Evolutionary conservation across 139 green algal genomes (phyloP).

Genomic region (Tetradesmus obliquus): DNA sequence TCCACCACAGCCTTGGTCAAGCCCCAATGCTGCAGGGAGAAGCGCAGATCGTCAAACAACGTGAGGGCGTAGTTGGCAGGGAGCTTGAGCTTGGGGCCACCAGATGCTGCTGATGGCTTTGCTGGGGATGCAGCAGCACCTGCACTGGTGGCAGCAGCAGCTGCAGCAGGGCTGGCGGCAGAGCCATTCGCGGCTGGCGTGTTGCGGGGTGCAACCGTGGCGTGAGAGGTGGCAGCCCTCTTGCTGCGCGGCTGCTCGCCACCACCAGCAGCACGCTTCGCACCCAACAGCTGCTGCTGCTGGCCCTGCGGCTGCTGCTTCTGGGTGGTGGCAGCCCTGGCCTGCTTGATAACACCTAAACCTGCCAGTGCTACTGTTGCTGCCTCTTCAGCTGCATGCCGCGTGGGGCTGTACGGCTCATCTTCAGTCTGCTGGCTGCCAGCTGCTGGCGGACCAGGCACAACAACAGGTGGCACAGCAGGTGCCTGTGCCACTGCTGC

Average conservation of each 20-base stretch:
- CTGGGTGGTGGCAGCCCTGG: not conserved
- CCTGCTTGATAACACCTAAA: not conserved
- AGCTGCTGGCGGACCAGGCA: not conserved
- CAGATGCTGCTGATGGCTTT: not conserved
- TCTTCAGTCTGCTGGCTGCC: not conserved
- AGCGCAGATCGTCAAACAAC: not conserved
- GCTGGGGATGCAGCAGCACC: not conserved
- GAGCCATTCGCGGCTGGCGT: not conserved
- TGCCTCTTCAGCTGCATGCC: not conserved
- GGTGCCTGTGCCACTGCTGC: not conserved
- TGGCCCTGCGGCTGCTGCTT: not conserved
- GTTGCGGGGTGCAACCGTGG: not conserved
- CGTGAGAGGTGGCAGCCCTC: not conserved
- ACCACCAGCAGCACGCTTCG: not conserved
- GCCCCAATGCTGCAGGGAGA: not conserved
- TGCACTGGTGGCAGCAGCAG: not conserved
- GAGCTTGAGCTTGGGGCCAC: not conserved
- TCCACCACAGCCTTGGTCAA: not conserved
- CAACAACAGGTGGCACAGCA: not conserved
- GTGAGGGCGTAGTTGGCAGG: not conserved
- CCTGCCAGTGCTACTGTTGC: not conserved
- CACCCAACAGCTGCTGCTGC: not conserved
- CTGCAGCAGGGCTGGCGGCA: not conserved
- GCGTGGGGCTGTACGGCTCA: not conserved
- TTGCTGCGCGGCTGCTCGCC: conserved; percentile 1